Percentiles rank a stretch among this genome's conserved stretches.
Evolutionary conservation across 257 asterid genomes (phyloP).

Genomic region (Ocimum tenuiflorum): DNA sequence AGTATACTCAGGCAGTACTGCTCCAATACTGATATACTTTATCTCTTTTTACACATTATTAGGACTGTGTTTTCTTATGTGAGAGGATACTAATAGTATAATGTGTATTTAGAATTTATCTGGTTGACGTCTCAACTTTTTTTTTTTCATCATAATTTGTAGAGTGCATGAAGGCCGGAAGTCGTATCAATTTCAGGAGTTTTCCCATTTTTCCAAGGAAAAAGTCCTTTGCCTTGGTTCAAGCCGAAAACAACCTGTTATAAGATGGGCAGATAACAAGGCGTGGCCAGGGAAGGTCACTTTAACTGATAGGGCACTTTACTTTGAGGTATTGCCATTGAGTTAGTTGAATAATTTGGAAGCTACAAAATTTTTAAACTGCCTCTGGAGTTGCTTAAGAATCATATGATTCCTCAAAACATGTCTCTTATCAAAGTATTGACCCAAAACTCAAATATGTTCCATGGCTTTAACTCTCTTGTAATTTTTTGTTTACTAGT

Average conservation of each 20-base stretch:
- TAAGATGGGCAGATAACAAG: conserved; percentile 84
- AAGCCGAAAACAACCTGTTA: conserved; percentile 88
- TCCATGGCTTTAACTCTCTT: too few relatives aligned
- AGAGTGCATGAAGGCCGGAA: conserved; percentile 90
- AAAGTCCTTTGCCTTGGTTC: conserved; percentile 71
- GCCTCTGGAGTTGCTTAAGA: neutral
- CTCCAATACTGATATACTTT: neutral
- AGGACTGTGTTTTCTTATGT: neutral
- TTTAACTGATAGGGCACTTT: conserved; percentile 76
- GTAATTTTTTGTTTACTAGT: too few relatives aligned
- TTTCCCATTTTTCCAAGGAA: conserved; percentile 40
- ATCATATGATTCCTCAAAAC: neutral
- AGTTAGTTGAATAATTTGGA: conserved; percentile 8
- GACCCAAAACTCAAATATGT: neutral
- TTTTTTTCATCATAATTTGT: conserved; percentile 22
- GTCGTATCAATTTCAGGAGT: conserved; percentile 48
- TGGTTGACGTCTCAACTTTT: conserved; percentile 7
- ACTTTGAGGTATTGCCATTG: conserved; percentile 68
- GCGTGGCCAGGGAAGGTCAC: conserved; percentile 95
- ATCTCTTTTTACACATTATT: neutral
- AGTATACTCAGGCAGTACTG: too few relatives aligned
- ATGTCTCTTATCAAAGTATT: neutral
- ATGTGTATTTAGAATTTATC: neutral
- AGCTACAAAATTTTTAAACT: neutral
- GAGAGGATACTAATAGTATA: neutral